phyloP scores from a whole-genome alignment of 1,284 basidiomycete genomes.

The Boletus austroedulis region DNA sequence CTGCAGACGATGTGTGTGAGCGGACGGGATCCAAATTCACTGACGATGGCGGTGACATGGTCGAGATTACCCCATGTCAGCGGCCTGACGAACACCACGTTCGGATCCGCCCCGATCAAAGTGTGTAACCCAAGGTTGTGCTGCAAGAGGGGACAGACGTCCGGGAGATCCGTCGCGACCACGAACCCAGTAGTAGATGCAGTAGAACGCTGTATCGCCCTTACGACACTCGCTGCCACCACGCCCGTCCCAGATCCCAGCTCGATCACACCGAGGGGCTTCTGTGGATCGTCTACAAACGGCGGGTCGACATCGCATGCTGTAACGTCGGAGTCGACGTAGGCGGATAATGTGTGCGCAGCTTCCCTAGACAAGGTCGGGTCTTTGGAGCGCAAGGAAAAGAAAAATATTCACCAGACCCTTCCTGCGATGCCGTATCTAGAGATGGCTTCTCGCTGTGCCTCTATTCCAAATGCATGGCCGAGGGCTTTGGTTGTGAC shows the following conservation, averaged over 20 bases:
- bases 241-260: slow-evolving; percentile 73
- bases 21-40: slow-evolving; percentile 38
- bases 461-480: slow-evolving; percentile 41
- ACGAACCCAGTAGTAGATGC: slow-evolving; percentile 37
- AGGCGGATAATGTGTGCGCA: slow-evolving; percentile 58
- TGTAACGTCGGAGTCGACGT: slow-evolving; percentile 44
- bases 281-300: slow-evolving; percentile 33
- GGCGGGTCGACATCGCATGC: slow-evolving; percentile 58
- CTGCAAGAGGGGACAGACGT: slow-evolving; percentile 61
- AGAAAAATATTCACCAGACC: slow-evolving; percentile 53
- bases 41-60: slow-evolving; percentile 41
- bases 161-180: slow-evolving; percentile 68
- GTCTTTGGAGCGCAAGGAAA: neutral
- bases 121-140: slow-evolving; percentile 42
- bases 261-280: slow-evolving; percentile 45
- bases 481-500: no score
- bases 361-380: slow-evolving; percentile 58
- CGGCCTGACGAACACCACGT: slow-evolving; percentile 43
- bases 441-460: slow-evolving; percentile 60
- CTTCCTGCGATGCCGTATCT: slow-evolving; percentile 74
- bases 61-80: slow-evolving; percentile 63
- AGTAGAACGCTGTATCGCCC: slow-evolving; percentile 13
- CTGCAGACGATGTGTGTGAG: slow-evolving; percentile 71
- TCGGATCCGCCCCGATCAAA: neutral
- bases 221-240: slow-evolving; percentile 45